A percentile compares a stretch with the other conserved stretches of the same genome.
These are phyloP conservation scores for Sabuloglossum arenarium DNA, from an alignment of 495 filamentous ascomycete genomes.

Conservation along the genomic window DNA sequence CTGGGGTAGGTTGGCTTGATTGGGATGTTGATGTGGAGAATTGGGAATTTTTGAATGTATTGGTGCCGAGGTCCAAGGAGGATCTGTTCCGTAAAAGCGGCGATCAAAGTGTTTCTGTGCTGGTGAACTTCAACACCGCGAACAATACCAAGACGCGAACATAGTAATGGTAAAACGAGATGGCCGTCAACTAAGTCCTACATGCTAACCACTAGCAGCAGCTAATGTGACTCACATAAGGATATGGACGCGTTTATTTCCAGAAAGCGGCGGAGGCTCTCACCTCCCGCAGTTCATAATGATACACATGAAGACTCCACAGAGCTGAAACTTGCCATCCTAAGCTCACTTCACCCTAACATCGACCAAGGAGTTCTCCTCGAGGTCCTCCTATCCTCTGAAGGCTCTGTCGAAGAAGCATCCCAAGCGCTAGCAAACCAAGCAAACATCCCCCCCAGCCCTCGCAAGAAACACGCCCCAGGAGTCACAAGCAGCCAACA, in stretches of 20 bases:
- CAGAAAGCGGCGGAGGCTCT: slow-evolving; percentile 26
- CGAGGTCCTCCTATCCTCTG: slow-evolving; percentile 53
- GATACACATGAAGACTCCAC: slow-evolving; percentile 44
- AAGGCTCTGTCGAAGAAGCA: slow-evolving; percentile 53
- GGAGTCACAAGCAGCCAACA: slow-evolving; percentile 6
- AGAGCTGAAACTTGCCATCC: slow-evolving; percentile 67
- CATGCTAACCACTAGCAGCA: too few relatives aligned
- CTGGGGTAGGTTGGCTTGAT: too few relatives aligned
- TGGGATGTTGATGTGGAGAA: too few relatives aligned
- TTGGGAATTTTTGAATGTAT: too few relatives aligned
- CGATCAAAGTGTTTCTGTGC: too few relatives aligned
- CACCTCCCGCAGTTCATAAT: slow-evolving; percentile 5
- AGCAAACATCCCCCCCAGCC: neutral
- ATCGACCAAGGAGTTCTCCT: slow-evolving; percentile 44
- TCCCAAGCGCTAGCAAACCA: slow-evolving; percentile 25
- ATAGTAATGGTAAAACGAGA: too few relatives aligned
- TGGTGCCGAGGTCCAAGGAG: too few relatives aligned
- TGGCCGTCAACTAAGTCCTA: too few relatives aligned
- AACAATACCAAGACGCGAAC: too few relatives aligned
- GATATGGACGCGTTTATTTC: slow-evolving; percentile 39
- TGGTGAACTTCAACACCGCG: too few relatives aligned
- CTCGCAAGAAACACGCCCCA: neutral
- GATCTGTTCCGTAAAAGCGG: too few relatives aligned
- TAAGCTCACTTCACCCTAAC: slow-evolving; percentile 52
- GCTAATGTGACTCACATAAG: too few relatives aligned